Evolutionary conservation across 768 basidiomycete genomes (phyloP).

Genomic region (Exsudoporus frostii): DNA sequence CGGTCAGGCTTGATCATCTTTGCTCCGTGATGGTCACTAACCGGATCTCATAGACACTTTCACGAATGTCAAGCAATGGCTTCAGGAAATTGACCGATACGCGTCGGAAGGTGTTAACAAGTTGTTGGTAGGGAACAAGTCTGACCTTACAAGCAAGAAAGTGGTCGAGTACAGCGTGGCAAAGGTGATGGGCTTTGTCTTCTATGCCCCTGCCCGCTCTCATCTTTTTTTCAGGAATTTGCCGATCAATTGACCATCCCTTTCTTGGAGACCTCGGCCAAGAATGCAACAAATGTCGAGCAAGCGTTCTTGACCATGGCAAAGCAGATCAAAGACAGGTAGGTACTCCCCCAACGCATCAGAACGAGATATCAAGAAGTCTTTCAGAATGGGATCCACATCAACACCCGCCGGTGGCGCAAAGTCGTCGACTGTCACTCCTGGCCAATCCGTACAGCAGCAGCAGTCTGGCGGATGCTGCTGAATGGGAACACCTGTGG

Average conservation of each 20-base stretch:
- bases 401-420: conserved; percentile 69
- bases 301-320: conserved; percentile 99
- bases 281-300: conserved; percentile 98
- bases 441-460: conserved; percentile 80
- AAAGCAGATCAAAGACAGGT: conserved; percentile 93
- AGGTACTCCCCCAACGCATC: conserved; percentile 15
- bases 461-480: conserved; percentile 76
- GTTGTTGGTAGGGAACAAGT: conserved; percentile 97
- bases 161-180: conserved; percentile 87
- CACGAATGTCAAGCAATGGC: conserved; percentile 93
- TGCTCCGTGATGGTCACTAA: conserved; percentile 5
- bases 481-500: conserved; percentile 40
- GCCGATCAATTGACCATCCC: conserved; percentile 91
- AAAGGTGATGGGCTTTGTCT: conserved; percentile 49
- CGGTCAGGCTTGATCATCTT: conserved; percentile 41
- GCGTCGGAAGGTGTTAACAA: conserved; percentile 99
- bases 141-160: conserved; percentile 96
- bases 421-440: conserved; percentile 81
- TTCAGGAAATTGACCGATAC: conserved; percentile 91
- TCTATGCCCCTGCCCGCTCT: not conserved
- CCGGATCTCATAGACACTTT: conserved; percentile 68
- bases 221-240: conserved; percentile 63
- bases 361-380: not conserved
- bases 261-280: conserved; percentile 98
- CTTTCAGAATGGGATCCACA: conserved; percentile 76